phyloP scores from a whole-genome alignment of 345 rosid species.

The Microthlaspi erraticum region DNA sequence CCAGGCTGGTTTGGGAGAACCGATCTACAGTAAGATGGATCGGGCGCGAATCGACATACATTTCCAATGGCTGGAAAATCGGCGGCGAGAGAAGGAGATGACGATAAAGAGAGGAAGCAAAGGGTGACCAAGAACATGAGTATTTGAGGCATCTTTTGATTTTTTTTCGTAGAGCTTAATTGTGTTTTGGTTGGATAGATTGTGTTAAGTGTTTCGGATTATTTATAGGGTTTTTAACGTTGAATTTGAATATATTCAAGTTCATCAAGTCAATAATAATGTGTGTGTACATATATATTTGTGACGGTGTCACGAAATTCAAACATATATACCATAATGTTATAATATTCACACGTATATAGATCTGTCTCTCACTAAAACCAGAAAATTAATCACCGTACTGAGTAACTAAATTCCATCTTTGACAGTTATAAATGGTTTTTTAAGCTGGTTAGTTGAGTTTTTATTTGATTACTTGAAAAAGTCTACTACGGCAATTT shows the following conservation, averaged over 20 bases:
- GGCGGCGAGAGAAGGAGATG: constrained; percentile 39
- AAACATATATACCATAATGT: constrained; percentile 43
- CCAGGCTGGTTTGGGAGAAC: constrained; percentile 56
- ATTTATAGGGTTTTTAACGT: constrained; percentile 38
- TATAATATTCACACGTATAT: constrained; percentile 31
- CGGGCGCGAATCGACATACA: constrained; percentile 62
- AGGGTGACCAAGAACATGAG: constrained; percentile 37
- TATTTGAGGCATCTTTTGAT: constrained; percentile 38
- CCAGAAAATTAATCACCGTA: constrained; percentile 10
- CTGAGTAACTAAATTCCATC: not conserved
- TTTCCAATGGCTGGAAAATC: not conserved
- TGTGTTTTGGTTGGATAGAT: constrained; percentile 19
- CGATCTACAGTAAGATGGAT: constrained; percentile 70
- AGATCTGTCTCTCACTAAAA: not conserved
- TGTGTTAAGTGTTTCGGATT: constrained; percentile 15
- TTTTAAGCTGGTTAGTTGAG: constrained; percentile 8
- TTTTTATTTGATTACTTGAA: constrained; percentile 8
- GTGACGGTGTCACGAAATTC: constrained; percentile 39
- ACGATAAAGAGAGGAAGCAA: constrained; percentile 15
- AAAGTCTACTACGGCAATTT: constrained; percentile 11
- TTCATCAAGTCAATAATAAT: constrained; percentile 35
- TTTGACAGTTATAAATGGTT: constrained; percentile 10
- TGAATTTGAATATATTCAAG: constrained; percentile 31
- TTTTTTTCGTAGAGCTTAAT: not conserved
- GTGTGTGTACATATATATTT: constrained; percentile 29